Evolutionary conservation across 352 stramenopile species (phyloP), one percentile per base, ranked within the genome.

Genomic region (Globisporangium apiculatum): DNA sequence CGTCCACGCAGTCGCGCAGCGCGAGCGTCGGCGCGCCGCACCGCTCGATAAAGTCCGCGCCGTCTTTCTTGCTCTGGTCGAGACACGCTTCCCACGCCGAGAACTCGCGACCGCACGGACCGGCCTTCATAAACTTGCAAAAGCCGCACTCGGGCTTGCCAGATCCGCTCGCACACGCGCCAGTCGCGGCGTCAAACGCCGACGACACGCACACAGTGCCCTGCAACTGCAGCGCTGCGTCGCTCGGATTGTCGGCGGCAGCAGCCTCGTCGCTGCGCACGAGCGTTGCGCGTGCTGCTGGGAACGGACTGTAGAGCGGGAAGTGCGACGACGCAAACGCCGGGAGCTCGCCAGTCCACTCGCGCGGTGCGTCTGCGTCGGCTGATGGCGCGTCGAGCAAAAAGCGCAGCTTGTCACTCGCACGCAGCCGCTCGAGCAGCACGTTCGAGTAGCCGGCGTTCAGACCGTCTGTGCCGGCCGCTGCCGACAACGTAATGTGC

Each of bases 121-220:
- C 86, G 24, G 82, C 83, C 70, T 94, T 94, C 84, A 95, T 95
- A 66, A 95, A 95, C 67, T 92, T 91, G 68, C 86, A 95, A 60
- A 93, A 95, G 57, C 84, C 85, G 58, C 86, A 95, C 69, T 95
- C 86, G 40, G 82, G 69, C 64, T 95, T 92, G 48, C 69, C 57
- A 8, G 51, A 37, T n/a, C 62, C 69, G 1, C 65, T 64, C n/a
- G 65, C 43, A 58, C 83, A 94, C 57, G 69, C 53, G 15, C 75
- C 74, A 8, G 64, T 75, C 37, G 69, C 62, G 1, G 66, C 52
- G 59, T 94, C 83, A 57, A 87, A 94, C 58, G 62, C 64, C 2
- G 81, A 87, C 49, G 79, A 78, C 41, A 83, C 61, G 59, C 83
- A 94, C 55, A 94, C 68, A 0, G 72, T 88, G 38, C 83, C 83